These are phyloP conservation scores for Neurospora tetraspora DNA, from an alignment of 495 filamentous ascomycete genomes.

Conservation along the genomic window DNA sequence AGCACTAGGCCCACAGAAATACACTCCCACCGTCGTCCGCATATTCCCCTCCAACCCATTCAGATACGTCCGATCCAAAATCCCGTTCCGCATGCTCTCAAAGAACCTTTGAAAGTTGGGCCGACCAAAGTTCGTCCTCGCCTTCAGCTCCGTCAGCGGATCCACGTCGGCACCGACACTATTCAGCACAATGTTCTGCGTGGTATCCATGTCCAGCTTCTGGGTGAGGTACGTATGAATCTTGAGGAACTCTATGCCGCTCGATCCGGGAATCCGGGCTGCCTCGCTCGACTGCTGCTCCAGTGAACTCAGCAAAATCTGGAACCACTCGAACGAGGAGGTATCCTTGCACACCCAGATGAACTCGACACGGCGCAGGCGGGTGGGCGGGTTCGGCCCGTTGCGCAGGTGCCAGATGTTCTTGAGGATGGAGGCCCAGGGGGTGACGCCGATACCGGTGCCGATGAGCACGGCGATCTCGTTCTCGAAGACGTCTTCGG, in stretches of 20 bases:
- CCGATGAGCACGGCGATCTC: conserved; percentile 96
- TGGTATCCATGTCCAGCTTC: conserved; percentile 78
- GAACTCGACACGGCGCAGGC: conserved; percentile 91
- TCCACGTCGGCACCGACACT: conserved; percentile 79
- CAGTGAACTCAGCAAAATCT: conserved; percentile 83
- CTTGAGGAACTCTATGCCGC: conserved; percentile 77
- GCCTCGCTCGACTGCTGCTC: conserved; percentile 70
- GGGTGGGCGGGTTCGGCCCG: conserved; percentile 71
- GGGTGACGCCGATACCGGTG: conserved; percentile 95
- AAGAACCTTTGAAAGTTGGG: conserved; percentile 85
- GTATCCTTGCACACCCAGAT: conserved; percentile 99
- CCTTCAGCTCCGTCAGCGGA: conserved; percentile 81
- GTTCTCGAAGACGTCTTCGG: conserved; percentile 96
- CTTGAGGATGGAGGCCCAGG: conserved; percentile 95
- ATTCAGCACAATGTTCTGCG: conserved; percentile 95
- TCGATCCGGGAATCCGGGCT: conserved; percentile 50
- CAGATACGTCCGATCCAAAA: conserved; percentile 77
- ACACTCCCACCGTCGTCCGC: conserved; percentile 85
- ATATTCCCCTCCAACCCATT: conserved; percentile 61
- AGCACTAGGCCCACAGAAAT: conserved; percentile 73
- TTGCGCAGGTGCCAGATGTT: conserved; percentile 96
- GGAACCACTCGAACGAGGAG: conserved; percentile 97
- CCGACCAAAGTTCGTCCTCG: conserved; percentile 88
- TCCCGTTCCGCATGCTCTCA: conserved; percentile 74
- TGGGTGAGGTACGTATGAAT: conserved; percentile 99